phyloP scores from a whole-genome alignment of 169 alveolate species.

The Babesia ovata region DNA sequence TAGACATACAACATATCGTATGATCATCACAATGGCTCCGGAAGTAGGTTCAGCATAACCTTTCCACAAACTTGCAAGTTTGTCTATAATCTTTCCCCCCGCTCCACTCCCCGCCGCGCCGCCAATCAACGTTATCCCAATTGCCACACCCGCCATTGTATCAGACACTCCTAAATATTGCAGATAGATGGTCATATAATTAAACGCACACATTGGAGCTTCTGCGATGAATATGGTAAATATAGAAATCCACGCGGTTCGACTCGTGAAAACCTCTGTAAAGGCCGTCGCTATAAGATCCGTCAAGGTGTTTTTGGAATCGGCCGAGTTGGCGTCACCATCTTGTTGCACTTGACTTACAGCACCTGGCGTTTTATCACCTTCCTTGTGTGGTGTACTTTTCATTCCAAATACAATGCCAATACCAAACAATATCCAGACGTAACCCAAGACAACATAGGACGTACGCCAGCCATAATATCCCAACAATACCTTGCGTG shows the following conservation, averaged over 20 bases:
- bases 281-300: neutral
- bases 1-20: neutral
- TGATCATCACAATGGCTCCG: neutral
- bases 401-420: neutral
- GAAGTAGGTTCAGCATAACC: neutral
- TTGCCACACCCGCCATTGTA: slow-evolving; percentile 82
- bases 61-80: slow-evolving; percentile 69
- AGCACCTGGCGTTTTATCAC: neutral
- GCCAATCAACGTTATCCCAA: slow-evolving; percentile 84
- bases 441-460: slow-evolving; percentile 25
- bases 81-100: slow-evolving; percentile 87
- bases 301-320: neutral
- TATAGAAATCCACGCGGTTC: neutral
- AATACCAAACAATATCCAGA: slow-evolving; percentile 18
- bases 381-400: neutral
- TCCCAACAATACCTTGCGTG: neutral
- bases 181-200: slow-evolving; percentile 85
- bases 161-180: slow-evolving; percentile 88
- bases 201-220: slow-evolving; percentile 87
- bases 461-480: slow-evolving; percentile 54
- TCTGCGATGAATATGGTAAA: slow-evolving; percentile 78
- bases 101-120: slow-evolving; percentile 87
- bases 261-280: neutral
- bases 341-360: neutral
- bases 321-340: too few species aligned